Conservation (phyloP, 192 early-diverging fungal species). For the Coemansia sp. region DNA sequence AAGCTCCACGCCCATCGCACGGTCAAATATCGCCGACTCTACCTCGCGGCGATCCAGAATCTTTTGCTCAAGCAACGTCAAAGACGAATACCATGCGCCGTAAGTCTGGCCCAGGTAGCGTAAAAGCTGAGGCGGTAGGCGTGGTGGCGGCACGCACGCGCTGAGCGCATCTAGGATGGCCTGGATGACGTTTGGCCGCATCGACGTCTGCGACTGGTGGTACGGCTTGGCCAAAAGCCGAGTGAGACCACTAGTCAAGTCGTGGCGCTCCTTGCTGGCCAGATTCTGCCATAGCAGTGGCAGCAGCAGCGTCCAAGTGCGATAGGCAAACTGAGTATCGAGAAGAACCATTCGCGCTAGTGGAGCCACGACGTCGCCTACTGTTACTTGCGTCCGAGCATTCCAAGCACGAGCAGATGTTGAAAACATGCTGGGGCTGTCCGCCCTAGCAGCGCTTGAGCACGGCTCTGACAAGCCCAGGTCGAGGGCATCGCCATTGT, state of each 20-base stretch:
- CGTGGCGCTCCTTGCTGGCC: conserved; percentile 76
- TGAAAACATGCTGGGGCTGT: not conserved
- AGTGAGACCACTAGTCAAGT: conserved; percentile 81
- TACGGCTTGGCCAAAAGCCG: conserved; percentile 89
- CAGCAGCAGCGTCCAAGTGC: conserved; percentile 85
- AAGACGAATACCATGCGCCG: conserved; percentile 89
- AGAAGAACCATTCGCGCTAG: conserved; percentile 71
- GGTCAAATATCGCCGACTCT: conserved; percentile 46
- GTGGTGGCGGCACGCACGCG: conserved; percentile 68
- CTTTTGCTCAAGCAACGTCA: conserved; percentile 78
- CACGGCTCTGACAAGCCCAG: not conserved
- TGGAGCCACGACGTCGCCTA: conserved; percentile 55
- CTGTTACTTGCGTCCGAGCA: not conserved
- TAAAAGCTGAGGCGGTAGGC: conserved; percentile 91
- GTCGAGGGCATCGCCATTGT: not conserved
- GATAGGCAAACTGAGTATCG: conserved; percentile 67
- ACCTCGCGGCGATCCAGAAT: conserved; percentile 53
- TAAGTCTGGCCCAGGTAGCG: conserved; percentile 90
- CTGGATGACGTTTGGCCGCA: conserved; percentile 95
- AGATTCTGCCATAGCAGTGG: conserved; percentile 82
- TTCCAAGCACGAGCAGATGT: not conserved
- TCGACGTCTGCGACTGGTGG: conserved; percentile 76
- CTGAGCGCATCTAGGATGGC: conserved; percentile 87
- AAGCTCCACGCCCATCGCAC: conserved; percentile 72
- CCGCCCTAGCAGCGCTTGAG: not conserved